phyloP scores from a whole-genome alignment of 2,329 filamentous ascomycete genomes.

The Cercospora sp. region DNA sequence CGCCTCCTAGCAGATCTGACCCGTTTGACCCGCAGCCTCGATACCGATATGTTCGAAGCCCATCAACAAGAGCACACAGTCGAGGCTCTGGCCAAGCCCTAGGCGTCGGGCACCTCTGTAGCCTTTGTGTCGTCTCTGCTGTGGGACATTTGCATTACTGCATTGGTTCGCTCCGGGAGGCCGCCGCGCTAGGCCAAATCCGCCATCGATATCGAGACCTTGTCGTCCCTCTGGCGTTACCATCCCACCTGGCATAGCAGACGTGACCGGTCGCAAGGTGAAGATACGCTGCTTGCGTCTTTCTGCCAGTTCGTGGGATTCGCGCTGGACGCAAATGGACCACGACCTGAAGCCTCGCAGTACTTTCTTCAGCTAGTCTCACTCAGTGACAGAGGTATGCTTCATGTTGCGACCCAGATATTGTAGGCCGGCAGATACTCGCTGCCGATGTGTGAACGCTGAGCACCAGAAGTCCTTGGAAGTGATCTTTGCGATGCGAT shows the following conservation, averaged over 20 bases:
- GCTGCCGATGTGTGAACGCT: background rate
- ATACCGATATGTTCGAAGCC: background rate
- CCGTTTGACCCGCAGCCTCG: background rate
- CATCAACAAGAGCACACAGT: conserved; percentile 2
- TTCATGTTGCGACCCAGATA: background rate
- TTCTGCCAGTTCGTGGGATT: background rate
- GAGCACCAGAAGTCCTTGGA: background rate
- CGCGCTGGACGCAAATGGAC: background rate
- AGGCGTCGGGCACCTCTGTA: conserved; percentile 27
- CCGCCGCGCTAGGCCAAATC: background rate
- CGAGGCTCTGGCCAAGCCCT: conserved; percentile 26
- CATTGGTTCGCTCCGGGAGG: conserved; percentile 20
- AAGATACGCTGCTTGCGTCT: background rate
- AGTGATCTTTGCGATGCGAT: background rate
- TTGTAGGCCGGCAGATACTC: background rate
- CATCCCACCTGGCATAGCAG: background rate
- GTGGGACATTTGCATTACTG: conserved; percentile 24
- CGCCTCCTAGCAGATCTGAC: background rate
- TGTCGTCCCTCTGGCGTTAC: background rate
- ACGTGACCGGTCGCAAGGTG: background rate
- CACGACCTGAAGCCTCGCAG: background rate
- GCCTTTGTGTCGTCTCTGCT: conserved; percentile 27
- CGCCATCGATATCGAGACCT: background rate
- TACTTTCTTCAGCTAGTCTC: background rate
- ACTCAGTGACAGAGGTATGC: background rate